Percentiles rank a stretch among this genome's conserved stretches.
Evolutionary conservation across 176 grass and related monocot genomes (phyloP).

Genomic region (Aegilops longissima): DNA sequence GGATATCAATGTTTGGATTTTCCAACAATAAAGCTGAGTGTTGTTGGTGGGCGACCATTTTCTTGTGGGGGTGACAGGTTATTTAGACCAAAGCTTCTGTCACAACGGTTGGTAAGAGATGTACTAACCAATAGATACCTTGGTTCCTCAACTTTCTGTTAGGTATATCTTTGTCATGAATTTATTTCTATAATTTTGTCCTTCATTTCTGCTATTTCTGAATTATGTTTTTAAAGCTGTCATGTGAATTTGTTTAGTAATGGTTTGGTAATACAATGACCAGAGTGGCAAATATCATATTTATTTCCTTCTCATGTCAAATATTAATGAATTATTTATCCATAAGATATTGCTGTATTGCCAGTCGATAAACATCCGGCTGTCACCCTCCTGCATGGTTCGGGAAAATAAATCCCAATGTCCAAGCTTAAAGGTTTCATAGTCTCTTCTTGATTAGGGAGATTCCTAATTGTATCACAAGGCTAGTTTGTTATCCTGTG

Average conservation of each 20-base stretch:
- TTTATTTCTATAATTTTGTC: neutral
- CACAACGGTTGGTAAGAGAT: constrained; percentile 78
- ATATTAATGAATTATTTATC: neutral
- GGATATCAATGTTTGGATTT: constrained; percentile 79
- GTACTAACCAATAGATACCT: neutral
- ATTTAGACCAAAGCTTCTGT: constrained; percentile 76
- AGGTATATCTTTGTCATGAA: neutral
- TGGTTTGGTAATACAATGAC: neutral
- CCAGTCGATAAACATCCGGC: neutral
- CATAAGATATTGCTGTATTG: neutral
- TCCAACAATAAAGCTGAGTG: constrained; percentile 61
- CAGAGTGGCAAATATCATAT: neutral
- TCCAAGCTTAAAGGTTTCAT: neutral
- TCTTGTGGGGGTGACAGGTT: constrained; percentile 76
- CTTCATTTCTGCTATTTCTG: neutral
- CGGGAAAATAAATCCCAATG: too few relatives aligned
- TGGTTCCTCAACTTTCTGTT: constrained; percentile 13
- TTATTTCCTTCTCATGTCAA: neutral
- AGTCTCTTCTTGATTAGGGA: constrained; percentile 13
- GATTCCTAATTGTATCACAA: neutral
- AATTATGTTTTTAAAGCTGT: neutral
- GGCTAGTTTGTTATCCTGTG: neutral
- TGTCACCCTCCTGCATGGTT: too few relatives aligned
- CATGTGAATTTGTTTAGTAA: neutral
- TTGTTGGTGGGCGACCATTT: constrained; percentile 90